phyloP scores from a whole-genome alignment of 306 rosid genomes.

The Cicer cuneatum region DNA sequence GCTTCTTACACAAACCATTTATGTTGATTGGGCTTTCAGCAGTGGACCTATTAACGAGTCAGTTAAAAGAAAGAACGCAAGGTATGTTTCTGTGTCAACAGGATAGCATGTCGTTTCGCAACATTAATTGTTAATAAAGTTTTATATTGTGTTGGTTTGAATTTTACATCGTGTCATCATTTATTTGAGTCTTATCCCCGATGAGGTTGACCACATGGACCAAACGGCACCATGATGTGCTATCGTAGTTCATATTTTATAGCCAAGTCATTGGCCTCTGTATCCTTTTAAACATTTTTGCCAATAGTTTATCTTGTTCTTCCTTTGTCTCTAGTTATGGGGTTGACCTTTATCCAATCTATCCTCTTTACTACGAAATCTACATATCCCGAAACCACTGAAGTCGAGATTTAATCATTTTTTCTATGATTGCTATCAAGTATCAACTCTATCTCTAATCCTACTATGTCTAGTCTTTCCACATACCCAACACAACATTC shows the following conservation, averaged over 20 bases:
- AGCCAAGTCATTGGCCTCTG: background rate
- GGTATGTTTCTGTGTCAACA: slow-evolving; percentile 52
- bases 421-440: background rate
- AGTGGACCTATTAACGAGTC: slow-evolving; percentile 88
- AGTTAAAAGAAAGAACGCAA: slow-evolving; percentile 71
- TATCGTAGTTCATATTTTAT: background rate
- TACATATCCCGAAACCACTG: background rate
- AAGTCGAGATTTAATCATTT: background rate
- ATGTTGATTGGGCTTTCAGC: slow-evolving; percentile 97
- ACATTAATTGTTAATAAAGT: background rate
- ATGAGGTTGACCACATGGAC: background rate
- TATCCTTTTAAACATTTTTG: background rate
- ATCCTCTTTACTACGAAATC: background rate
- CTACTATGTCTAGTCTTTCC: background rate
- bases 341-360: background rate
- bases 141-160: slow-evolving; percentile 3
- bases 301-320: background rate
- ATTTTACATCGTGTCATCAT: background rate
- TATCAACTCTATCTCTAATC: background rate
- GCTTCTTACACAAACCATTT: slow-evolving; percentile 74
- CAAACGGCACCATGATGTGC: background rate
- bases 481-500: background rate
- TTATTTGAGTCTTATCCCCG: slow-evolving; percentile 12
- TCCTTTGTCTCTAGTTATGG: background rate
- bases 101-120: slow-evolving; percentile 22